phyloP scores from a whole-genome alignment of 2,329 filamentous ascomycete species.

The Thelonectria rubi region DNA sequence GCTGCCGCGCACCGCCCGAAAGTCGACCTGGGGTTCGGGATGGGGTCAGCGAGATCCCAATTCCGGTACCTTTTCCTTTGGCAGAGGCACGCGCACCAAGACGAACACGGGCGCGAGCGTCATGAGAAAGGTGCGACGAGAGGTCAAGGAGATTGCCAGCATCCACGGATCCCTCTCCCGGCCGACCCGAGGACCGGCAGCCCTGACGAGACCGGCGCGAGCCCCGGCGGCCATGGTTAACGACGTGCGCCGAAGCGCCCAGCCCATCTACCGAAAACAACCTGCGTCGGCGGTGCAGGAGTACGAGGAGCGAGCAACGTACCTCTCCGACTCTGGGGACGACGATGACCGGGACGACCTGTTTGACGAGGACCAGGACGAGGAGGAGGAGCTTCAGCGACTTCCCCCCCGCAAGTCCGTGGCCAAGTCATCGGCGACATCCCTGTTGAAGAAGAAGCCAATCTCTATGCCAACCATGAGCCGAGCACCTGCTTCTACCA shows the following conservation, averaged over 20 bases:
- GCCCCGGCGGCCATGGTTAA: constrained; percentile 65
- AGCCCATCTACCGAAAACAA: constrained; percentile 47
- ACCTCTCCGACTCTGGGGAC: constrained; percentile 53
- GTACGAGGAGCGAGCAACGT: constrained; percentile 49
- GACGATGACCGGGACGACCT: constrained; percentile 39
- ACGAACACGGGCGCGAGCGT: constrained; percentile 61
- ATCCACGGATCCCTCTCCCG: constrained; percentile 57
- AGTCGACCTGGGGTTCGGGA: constrained; percentile 44
- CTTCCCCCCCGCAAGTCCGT: constrained; percentile 22
- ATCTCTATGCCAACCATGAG: constrained; percentile 7
- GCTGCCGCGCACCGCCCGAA: constrained; percentile 53
- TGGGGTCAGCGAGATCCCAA: constrained; percentile 43
- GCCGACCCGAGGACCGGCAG: constrained; percentile 45
- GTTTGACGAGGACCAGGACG: constrained; percentile 42
- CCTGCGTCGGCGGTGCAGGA: constrained; percentile 40
- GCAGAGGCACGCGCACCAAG: constrained; percentile 61
- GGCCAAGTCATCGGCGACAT: constrained; percentile 26
- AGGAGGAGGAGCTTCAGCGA: constrained; percentile 10
- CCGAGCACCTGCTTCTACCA: constrained; percentile 13
- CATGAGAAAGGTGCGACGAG: constrained; percentile 64
- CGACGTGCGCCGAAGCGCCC: constrained; percentile 58
- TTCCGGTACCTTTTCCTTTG: constrained; percentile 53
- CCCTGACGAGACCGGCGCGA: constrained; percentile 52
- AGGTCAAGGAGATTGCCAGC: constrained; percentile 62
- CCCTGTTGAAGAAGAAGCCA: constrained; percentile 35